Evolutionary conservation across 495 filamentous ascomycete species (phyloP).

Genomic region (Pyronema domesticum): DNA sequence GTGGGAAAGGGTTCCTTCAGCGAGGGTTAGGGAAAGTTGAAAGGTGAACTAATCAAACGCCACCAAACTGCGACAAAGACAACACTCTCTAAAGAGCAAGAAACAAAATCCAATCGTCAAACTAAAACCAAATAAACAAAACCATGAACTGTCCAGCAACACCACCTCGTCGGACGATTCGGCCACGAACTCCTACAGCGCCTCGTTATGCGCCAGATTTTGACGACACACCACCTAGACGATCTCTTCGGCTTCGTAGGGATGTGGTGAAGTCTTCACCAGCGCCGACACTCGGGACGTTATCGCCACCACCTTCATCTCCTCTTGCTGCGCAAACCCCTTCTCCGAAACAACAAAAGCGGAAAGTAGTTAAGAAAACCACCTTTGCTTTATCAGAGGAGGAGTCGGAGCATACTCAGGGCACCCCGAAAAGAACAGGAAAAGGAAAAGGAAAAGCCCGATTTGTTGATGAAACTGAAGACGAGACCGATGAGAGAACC

Average conservation of each 20-base stretch:
- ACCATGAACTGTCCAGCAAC: constrained; percentile 22
- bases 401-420: neutral
- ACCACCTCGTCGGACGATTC: constrained; percentile 24
- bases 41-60: too few relatives aligned
- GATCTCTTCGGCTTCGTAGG: neutral
- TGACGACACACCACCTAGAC: constrained; percentile 2
- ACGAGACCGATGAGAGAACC: constrained; percentile 9
- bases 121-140: neutral
- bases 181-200: constrained; percentile 23
- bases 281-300: constrained; percentile 23
- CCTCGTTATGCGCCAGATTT: constrained; percentile 23
- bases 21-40: too few relatives aligned
- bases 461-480: constrained; percentile 12
- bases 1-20: too few relatives aligned
- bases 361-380: constrained; percentile 38
- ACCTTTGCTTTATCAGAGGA: constrained; percentile 45
- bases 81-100: too few relatives aligned
- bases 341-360: constrained; percentile 33
- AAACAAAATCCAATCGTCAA: too few relatives aligned
- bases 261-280: constrained; percentile 10
- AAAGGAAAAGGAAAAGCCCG: neutral
- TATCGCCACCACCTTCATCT: constrained; percentile 22
- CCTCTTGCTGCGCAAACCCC: constrained; percentile 11
- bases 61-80: too few relatives aligned
- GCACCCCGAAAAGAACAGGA: constrained; percentile 1